A percentile compares a stretch with the other conserved stretches of the same genome.
Conservation (phyloP, 2,329 filamentous ascomycete genomes). For the Immersiporthe knoxdaviesiana region DNA sequence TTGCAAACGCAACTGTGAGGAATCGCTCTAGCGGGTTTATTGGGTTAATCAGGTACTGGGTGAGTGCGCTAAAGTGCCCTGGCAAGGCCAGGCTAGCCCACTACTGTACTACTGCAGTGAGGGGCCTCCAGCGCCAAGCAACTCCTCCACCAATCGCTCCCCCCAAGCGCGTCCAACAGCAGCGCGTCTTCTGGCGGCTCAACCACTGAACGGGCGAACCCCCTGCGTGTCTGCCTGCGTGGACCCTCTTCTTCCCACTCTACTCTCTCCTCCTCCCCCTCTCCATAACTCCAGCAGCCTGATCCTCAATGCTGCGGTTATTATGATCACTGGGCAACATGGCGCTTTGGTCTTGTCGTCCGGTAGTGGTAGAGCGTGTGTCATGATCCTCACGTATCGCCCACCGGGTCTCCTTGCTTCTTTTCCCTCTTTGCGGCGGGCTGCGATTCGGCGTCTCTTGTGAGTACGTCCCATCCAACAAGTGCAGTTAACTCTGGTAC, state of each 20-base stretch:
- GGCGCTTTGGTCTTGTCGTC: constrained; percentile 23
- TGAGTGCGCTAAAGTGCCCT: neutral
- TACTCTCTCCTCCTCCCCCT: too few species aligned
- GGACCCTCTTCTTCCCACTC: neutral
- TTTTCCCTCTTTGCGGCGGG: constrained; percentile 6
- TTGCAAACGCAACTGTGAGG: constrained; percentile 19
- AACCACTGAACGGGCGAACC: neutral
- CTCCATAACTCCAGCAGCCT: neutral
- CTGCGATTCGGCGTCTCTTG: constrained; percentile 22
- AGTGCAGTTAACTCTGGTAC: neutral
- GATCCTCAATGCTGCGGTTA: constrained; percentile 19
- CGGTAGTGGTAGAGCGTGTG: constrained; percentile 16
- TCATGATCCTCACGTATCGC: constrained; percentile 24
- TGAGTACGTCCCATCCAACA: constrained; percentile 11
- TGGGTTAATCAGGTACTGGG: constrained; percentile 1
- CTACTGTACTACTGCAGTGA: neutral
- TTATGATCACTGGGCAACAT: constrained; percentile 27
- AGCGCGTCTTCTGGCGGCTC: constrained; percentile 20
- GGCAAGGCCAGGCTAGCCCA: neutral
- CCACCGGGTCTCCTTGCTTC: constrained; percentile 16
- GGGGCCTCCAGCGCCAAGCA: neutral
- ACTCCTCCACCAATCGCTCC: neutral
- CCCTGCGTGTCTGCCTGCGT: constrained; percentile 27
- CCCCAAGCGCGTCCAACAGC: constrained; percentile 17
- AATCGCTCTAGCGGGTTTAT: constrained; percentile 25